Percentiles rank a stretch among this genome's conserved stretches.
These are phyloP conservation scores for Candida railenensis DNA, from an alignment of 805 yeast genomes.

Conservation along the genomic window DNA sequence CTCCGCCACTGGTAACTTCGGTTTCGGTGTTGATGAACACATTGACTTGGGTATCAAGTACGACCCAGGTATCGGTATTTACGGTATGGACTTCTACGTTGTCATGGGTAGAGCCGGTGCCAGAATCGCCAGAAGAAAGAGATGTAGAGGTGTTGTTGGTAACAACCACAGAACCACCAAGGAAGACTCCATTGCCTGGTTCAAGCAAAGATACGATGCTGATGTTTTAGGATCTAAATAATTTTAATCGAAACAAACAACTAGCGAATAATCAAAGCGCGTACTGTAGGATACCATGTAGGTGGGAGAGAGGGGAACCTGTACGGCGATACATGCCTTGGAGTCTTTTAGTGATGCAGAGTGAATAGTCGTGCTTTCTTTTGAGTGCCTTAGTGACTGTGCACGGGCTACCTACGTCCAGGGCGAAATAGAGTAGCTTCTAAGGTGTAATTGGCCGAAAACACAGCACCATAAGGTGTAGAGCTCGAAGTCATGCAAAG, in stretches of 20 bases:
- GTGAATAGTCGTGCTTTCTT: too few species aligned
- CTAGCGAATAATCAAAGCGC: too few species aligned
- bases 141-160: slow-evolving; percentile 85
- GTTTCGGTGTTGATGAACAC: slow-evolving; percentile 99
- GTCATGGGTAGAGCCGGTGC: slow-evolving; percentile 99
- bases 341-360: too few species aligned
- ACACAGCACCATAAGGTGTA: too few species aligned
- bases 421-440: too few species aligned
- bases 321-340: too few species aligned
- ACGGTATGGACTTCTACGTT: slow-evolving; percentile 99
- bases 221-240: slow-evolving; percentile 81
- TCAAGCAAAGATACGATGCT: slow-evolving; percentile 99
- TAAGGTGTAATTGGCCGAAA: too few species aligned
- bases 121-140: slow-evolving; percentile 99
- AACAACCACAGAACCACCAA: slow-evolving; percentile 87
- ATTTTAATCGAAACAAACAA: slow-evolving; percentile 14
- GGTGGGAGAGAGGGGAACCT: too few species aligned
- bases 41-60: slow-evolving; percentile 99
- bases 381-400: too few species aligned
- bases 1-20: slow-evolving; percentile 99
- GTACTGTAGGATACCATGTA: too few species aligned
- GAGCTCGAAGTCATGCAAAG: too few species aligned
- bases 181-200: slow-evolving; percentile 96
- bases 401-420: too few species aligned
- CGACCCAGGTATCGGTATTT: slow-evolving; percentile 99